Evolutionary conservation across 345 rosid genomes (phyloP), one percentile per base, ranked within the genome.

Genomic region (Eucalyptus regnans): DNA sequence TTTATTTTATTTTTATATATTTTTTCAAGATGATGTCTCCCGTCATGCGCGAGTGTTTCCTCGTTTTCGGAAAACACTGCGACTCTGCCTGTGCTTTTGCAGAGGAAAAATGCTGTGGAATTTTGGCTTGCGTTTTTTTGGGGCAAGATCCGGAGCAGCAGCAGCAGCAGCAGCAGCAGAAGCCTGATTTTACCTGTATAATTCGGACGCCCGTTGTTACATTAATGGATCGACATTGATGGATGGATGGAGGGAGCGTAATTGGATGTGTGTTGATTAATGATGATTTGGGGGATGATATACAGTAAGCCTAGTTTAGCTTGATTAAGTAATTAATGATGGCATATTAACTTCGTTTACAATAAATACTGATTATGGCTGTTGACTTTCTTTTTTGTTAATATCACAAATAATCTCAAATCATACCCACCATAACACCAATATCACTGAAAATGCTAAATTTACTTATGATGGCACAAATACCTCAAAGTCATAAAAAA

Each of bases 1-100:
- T 16, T 7, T 18, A 18, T 9, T 9, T 0, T 3, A 4, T 37
- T 5, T 33, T 3, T 11, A 5, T 11, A 5, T 60, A 11, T 10
- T 10, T 20, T 10, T 41, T 9, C 48, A 0, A 41, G 44, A 33
- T 41, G 48, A 12, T 11, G 29, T 76, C 48, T 22, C 48, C 14
- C 48, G 48, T 76, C 84, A 22, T 23, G 84, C 14, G 3, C 48
- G 12, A 76, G 29, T 76, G 48, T 43, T n/a, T 41, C 48, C 84
- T 76, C 48, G 29, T 76, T 41, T 37, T 41, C 48, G 84, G 48
- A 37, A 37, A 9, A 23, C 48, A 0, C 48, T 20, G 76, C 68
- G 83, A 41, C 48, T 11, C 7, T 9, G 83, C 7, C 83, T 64
- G 76, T 64, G 68, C 5, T 29, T 64, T 7, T 64, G 76, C 76